A percentile compares a stretch with the other conserved stretches of the same genome.
Evolutionary conservation across 2,329 filamentous ascomycete species (phyloP).

Genomic region (Bipolaris cookei): DNA sequence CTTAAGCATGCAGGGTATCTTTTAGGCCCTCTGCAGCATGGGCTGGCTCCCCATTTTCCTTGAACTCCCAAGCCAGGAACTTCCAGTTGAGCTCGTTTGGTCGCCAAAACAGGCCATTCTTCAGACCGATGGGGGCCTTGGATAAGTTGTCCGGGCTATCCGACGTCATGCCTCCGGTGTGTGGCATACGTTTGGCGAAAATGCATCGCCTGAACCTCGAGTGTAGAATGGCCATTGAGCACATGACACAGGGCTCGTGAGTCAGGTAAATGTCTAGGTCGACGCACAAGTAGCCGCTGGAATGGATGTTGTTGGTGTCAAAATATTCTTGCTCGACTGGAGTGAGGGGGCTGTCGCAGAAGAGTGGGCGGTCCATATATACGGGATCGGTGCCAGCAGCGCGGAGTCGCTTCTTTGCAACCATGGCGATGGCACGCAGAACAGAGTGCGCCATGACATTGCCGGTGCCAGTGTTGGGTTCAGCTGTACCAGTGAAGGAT

Average conservation of each 20-base stretch:
- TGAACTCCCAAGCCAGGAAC: constrained; percentile 80
- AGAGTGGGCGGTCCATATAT: constrained; percentile 55
- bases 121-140: constrained; percentile 42
- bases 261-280: constrained; percentile 92
- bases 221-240: constrained; percentile 94
- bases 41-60: constrained; percentile 25
- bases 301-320: constrained; percentile 65
- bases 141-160: constrained; percentile 55
- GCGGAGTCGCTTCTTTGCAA: constrained; percentile 64
- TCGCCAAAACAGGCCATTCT: constrained; percentile 69
- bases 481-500: constrained; percentile 40
- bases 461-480: constrained; percentile 55
- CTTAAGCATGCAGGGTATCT: constrained; percentile 43
- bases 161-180: constrained; percentile 82
- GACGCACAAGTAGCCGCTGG: constrained; percentile 90
- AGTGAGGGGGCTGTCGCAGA: constrained; percentile 73
- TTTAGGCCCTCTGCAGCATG: constrained; percentile 20
- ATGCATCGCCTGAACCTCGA: constrained; percentile 88
- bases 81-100: constrained; percentile 83
- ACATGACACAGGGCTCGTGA: constrained; percentile 96
- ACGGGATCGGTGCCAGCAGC: constrained; percentile 42
- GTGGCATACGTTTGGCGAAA: constrained; percentile 78
- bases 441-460: constrained; percentile 82
- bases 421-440: constrained; percentile 81
- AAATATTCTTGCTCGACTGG: constrained; percentile 69